Evolutionary conservation across 2,329 filamentous ascomycete species (phyloP).

Genomic region (Annulohypoxylon truncatum): DNA sequence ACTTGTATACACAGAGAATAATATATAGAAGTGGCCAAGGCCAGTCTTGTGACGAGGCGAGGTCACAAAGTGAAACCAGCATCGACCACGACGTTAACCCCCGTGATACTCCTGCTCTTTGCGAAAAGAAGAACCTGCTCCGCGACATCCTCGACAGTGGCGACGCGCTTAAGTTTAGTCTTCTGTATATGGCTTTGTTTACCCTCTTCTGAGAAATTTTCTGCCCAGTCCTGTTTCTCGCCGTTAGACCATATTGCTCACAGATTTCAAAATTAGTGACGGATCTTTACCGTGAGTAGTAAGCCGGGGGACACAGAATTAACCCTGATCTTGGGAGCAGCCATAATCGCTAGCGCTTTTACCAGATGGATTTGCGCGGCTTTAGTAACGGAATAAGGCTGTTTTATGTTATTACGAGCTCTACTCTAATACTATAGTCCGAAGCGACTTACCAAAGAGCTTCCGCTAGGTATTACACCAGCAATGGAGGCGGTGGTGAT

Average conservation of each 20-base stretch:
- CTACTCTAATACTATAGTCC: neutral
- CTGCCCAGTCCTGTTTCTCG: slow-evolving; percentile 68
- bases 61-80: slow-evolving; percentile 50
- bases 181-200: slow-evolving; percentile 65
- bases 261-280: neutral
- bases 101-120: slow-evolving; percentile 62
- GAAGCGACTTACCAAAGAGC: slow-evolving; percentile 60
- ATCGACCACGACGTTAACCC: slow-evolving; percentile 64
- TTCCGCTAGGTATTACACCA: slow-evolving; percentile 72
- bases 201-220: slow-evolving; percentile 67
- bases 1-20: neutral
- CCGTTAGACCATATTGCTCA: slow-evolving; percentile 32
- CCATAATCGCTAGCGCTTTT: slow-evolving; percentile 64
- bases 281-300: slow-evolving; percentile 57
- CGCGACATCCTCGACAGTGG: slow-evolving; percentile 67
- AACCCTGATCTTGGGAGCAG: slow-evolving; percentile 66
- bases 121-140: slow-evolving; percentile 64
- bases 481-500: slow-evolving; percentile 73
- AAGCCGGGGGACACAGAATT: slow-evolving; percentile 69
- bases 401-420: neutral
- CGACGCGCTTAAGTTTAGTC: slow-evolving; percentile 69
- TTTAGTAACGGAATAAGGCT: slow-evolving; percentile 83
- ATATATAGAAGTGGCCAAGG: neutral
- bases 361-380: slow-evolving; percentile 73
- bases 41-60: neutral